Base-by-base conservation (phyloP, 176 grass and related monocot species). In the Miscanthus lutarioriparius region DNA sequence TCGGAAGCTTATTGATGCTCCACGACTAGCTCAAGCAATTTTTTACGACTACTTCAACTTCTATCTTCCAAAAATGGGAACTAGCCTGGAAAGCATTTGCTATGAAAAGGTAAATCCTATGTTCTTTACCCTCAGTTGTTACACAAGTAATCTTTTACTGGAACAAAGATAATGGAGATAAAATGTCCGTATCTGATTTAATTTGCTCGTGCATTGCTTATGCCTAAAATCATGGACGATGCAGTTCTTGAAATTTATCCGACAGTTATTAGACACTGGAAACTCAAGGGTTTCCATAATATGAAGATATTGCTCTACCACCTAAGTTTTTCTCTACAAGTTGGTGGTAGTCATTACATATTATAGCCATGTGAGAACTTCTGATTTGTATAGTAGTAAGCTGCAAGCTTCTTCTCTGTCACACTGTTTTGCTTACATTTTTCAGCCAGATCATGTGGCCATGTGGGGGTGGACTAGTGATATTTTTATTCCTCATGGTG, bases 31-130 rank as follows among this genome's bases (percentile, higher is more conserved):
- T 17, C 87, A 94, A 89, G 79, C 87, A 78, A 87, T 95, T 80
- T 98, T 95, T 83, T 85, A 47, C 40, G 88, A 94, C 63, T 98
- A 94, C 89, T 98, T 90, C 75, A 88, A 90, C 86, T 98, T 83
- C 72, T 94, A 98, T 88, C 87, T 89, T 86, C 96, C 89, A 40
- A 98, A 95, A 86, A 92, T 98, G 96, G 96, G 93, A 65, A 91
- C 80, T 45, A 90, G 81, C 69, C 89, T 95, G 74, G 79, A 88
- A 80, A 98, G 89, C 82, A 89, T 95, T 72, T 98, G 91, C 71
- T 95, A 87, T 78, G 91, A 98, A 28, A 93, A 98, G 96, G 96
- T 94, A 79, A 80, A 33, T 78, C 14, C 44, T 86, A 78, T 22
- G 23, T 49, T 84, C 4, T 74, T 81, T 33, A 63, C 28, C 22